A percentile compares a stretch with the other conserved stretches of the same genome.
These are phyloP conservation scores for Gossypium rotundifolium DNA, from an alignment of 345 rosid genomes.

Conservation along the genomic window DNA sequence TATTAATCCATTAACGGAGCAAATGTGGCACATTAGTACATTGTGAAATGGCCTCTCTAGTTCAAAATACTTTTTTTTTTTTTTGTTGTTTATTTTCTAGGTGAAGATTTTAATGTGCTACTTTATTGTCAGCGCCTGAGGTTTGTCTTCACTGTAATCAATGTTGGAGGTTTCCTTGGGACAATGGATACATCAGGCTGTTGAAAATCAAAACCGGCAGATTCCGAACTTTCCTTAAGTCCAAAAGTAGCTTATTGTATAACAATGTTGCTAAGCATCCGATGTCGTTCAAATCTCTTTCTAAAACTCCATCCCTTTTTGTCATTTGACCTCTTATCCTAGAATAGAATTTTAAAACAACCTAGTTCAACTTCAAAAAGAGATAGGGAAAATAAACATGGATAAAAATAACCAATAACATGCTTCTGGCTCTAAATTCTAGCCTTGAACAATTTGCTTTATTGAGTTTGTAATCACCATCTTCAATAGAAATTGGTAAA, in stretches of 20 bases:
- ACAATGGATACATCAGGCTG: constrained; percentile 13
- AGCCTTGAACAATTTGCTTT: not conserved
- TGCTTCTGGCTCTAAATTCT: not conserved
- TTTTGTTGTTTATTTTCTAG: no score
- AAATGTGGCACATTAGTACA: no score
- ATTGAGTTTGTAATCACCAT: not conserved
- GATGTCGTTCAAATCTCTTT: constrained; percentile 56
- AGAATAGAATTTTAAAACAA: constrained; percentile 18
- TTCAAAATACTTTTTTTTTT: no score
- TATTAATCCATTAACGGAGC: no score
- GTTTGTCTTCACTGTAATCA: constrained; percentile 38
- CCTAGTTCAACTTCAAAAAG: not conserved
- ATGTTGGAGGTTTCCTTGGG: constrained; percentile 30
- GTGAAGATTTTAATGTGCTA: not conserved
- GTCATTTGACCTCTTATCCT: constrained; percentile 42
- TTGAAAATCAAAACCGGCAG: constrained; percentile 29
- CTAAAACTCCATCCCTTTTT: constrained; percentile 62
- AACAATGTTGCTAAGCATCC: constrained; percentile 52
- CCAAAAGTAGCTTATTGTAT: constrained; percentile 37
- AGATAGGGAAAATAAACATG: not conserved
- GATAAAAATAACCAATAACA: not conserved
- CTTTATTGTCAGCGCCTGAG: constrained; percentile 12
- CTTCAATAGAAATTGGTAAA: not conserved
- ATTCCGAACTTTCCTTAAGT: constrained; percentile 37
- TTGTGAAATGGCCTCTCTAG: no score